Base-by-base conservation (phyloP, 1,139 yeast genomes). In the Sugiyamaella grinbergsii region DNA sequence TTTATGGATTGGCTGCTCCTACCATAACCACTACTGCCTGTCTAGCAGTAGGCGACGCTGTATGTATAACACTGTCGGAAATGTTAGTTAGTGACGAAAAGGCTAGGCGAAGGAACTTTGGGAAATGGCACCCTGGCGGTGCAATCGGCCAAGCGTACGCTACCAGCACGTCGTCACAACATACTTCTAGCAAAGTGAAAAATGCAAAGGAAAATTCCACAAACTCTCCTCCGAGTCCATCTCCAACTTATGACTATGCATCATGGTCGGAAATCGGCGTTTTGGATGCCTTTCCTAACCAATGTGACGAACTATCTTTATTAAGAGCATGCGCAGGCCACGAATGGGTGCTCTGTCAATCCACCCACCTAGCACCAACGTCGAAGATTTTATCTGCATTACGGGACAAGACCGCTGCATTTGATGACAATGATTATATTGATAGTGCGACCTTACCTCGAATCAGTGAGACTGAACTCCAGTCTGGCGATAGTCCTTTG, bases 1-100 rank as follows among this genome's bases (percentile, higher is more conserved):
- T 85, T n/a, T 88, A 85, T 62, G 96, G 96, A 0, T 66, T 89
- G 13, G 86, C 91, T 5, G 96, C 96, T 0, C 97, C 97, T 1
- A 88, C 96, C 0, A 80, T 89, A 4, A 81, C 94, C 5, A 85
- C 95, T 2, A 85, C 95, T 0, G 72, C 90, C 31, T 80, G 90
- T 54, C 70, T 89, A 49, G 82, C 87, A 0, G 72, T 89, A 41
- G 87, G 94, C 4, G 96, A 89, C 64, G 87, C 95, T 0, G 79
- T 85, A 18, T 79, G 86, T 29, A 76, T 89, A 49, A 85, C 95
- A 0, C 69, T 89, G 26, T 78, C 84, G 45, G 94, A 88, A 62
- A 66, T 83, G 65, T 75, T 83, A 47, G 83, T 82, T 53, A 72
- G 71, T 5, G 89, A 85, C 62, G 69, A 74, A 34, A 66, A 71